Evolutionary conservation across 2,329 filamentous ascomycete genomes (phyloP).

Genomic region (Ophiostoma ulmi): DNA sequence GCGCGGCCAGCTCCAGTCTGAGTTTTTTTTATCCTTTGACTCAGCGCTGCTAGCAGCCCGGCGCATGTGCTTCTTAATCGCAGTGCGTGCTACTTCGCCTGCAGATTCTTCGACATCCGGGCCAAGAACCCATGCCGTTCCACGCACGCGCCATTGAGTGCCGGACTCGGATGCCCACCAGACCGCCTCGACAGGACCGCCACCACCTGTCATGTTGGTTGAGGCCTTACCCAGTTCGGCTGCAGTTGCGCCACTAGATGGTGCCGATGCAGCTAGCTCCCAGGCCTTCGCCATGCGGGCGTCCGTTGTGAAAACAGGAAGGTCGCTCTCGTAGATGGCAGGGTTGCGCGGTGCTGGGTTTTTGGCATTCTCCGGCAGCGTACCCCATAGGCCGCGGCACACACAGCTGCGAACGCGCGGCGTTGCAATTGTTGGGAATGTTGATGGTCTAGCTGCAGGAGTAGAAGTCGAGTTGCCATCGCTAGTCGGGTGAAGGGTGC

Average conservation of each 20-base stretch:
- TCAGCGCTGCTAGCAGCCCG: conserved; percentile 26
- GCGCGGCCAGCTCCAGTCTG: conserved; percentile 66
- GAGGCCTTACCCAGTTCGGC: conserved; percentile 34
- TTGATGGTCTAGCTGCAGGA: not conserved
- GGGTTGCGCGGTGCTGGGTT: conserved; percentile 71
- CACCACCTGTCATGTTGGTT: conserved; percentile 42
- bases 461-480: not conserved
- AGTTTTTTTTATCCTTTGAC: not conserved
- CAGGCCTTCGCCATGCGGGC: conserved; percentile 76
- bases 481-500: conserved; percentile 42
- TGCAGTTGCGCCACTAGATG: conserved; percentile 41
- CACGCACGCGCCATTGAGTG: conserved; percentile 82
- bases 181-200: conserved; percentile 68
- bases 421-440: conserved; percentile 34
- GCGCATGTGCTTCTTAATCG: conserved; percentile 53
- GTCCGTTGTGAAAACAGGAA: conserved; percentile 82
- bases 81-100: conserved; percentile 65
- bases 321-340: conserved; percentile 63
- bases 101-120: conserved; percentile 51
- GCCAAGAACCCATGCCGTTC: conserved; percentile 69
- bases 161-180: conserved; percentile 69
- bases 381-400: conserved; percentile 77
- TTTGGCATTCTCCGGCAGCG: conserved; percentile 64
- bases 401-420: conserved; percentile 73
- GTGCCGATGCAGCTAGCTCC: conserved; percentile 57